A percentile compares a stretch with the other conserved stretches of the same genome.
These are phyloP conservation scores for Neofusicoccum kwambonambiense DNA, from an alignment of 2,329 filamentous ascomycete species.

Conservation along the genomic window DNA sequence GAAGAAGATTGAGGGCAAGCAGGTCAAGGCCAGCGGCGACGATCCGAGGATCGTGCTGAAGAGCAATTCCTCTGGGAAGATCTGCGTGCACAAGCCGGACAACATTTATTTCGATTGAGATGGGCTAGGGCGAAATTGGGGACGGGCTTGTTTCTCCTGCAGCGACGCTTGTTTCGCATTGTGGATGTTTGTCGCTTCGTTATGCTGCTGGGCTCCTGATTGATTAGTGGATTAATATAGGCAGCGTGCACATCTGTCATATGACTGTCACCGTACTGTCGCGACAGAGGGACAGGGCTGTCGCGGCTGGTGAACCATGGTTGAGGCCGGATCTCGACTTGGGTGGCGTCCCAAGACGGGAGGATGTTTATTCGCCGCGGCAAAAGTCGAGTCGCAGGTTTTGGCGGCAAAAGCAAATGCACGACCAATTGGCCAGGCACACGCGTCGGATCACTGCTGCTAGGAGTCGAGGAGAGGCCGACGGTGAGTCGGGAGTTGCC, in stretches of 20 bases:
- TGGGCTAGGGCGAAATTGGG: neutral
- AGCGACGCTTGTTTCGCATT: neutral
- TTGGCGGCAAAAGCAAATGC: neutral
- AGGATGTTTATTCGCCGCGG: neutral
- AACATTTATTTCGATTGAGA: conserved; percentile 43
- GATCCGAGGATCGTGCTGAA: conserved; percentile 45
- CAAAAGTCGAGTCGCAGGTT: neutral
- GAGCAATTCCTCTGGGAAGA: conserved; percentile 40
- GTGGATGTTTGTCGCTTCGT: neutral
- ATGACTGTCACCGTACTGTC: neutral
- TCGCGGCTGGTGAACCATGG: neutral
- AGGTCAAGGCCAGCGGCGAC: conserved; percentile 42
- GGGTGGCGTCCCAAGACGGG: neutral
- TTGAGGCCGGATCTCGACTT: neutral
- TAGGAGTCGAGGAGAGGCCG: neutral
- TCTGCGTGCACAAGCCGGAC: conserved; percentile 45
- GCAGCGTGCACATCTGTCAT: neutral
- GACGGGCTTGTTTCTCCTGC: too few species aligned
- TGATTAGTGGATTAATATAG: neutral
- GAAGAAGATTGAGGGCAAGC: conserved; percentile 44
- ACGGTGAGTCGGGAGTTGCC: neutral
- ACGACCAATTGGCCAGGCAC: neutral
- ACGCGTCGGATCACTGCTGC: neutral
- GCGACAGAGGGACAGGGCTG: neutral
- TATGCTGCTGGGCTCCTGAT: neutral